Conservation (phyloP, 805 yeast species). For the Wickerhamiella musiphila region DNA sequence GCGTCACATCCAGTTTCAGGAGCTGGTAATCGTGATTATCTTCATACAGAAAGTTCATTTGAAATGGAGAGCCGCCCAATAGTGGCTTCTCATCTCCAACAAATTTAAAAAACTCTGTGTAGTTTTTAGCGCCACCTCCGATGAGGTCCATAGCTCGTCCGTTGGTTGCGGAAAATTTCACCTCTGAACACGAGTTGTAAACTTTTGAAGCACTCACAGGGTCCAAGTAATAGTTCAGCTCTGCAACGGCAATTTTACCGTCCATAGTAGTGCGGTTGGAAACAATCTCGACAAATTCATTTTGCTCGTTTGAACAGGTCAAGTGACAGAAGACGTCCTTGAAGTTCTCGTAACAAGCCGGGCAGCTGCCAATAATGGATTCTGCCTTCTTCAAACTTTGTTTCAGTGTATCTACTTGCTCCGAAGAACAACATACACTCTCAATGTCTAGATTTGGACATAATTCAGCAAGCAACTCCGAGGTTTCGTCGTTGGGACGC, state of each 20-base stretch:
- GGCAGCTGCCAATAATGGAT: slow-evolving; percentile 71
- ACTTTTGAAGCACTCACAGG: slow-evolving; percentile 42
- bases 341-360: slow-evolving; percentile 82
- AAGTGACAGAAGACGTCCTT: slow-evolving; percentile 66
- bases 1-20: slow-evolving; percentile 14
- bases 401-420: slow-evolving; percentile 37
- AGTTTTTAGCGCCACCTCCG: slow-evolving; percentile 90
- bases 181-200: slow-evolving; percentile 71
- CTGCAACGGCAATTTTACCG: slow-evolving; percentile 47
- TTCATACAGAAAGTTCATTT: slow-evolving; percentile 54
- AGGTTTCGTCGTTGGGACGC: slow-evolving; percentile 32
- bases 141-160: slow-evolving; percentile 93
- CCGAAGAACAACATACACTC: slow-evolving; percentile 61
- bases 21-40: slow-evolving; percentile 17
- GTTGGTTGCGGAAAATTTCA: slow-evolving; percentile 86
- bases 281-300: slow-evolving; percentile 53
- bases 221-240: slow-evolving; percentile 45
- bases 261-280: slow-evolving; percentile 30
- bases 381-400: slow-evolving; percentile 57
- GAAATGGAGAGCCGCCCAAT: slow-evolving; percentile 91
- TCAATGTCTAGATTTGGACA: no score
- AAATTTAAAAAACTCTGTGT: slow-evolving; percentile 59
- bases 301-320: slow-evolving; percentile 78
- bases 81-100: slow-evolving; percentile 88
- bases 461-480: slow-evolving; percentile 27